Percentiles rank a stretch among this genome's conserved stretches.
These are phyloP conservation scores for Rosa chinensis DNA, from an alignment of 306 rosid species.

Conservation along the genomic window DNA sequence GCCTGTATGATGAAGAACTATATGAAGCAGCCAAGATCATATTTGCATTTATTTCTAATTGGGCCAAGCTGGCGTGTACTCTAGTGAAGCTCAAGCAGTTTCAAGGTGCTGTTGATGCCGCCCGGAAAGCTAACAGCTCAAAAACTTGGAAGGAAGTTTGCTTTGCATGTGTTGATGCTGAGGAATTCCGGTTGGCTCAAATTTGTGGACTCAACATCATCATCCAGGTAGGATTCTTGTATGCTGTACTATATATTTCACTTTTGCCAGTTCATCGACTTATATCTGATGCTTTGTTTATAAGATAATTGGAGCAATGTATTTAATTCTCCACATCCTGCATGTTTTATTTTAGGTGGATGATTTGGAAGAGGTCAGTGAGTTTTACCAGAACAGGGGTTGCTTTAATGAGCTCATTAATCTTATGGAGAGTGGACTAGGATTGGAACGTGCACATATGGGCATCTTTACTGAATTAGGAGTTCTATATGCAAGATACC, in stretches of 20 bases:
- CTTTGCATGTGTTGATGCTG: slow-evolving; percentile 96
- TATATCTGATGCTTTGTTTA: slow-evolving; percentile 4
- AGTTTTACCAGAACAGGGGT: slow-evolving; percentile 94
- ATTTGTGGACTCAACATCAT: slow-evolving; percentile 97
- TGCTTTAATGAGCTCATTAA: slow-evolving; percentile 89
- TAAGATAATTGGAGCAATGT: not conserved
- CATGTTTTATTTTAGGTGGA: slow-evolving; percentile 59
- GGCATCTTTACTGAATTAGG: slow-evolving; percentile 98
- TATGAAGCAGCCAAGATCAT: slow-evolving; percentile 98
- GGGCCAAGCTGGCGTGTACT: slow-evolving; percentile 94
- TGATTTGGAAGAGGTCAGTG: slow-evolving; percentile 98
- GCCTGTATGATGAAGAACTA: slow-evolving; percentile 80
- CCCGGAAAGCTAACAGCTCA: slow-evolving; percentile 96
- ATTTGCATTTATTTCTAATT: slow-evolving; percentile 88
- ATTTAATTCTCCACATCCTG: not conserved
- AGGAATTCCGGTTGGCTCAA: slow-evolving; percentile 97
- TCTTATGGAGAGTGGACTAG: slow-evolving; percentile 98
- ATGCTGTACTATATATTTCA: no score
- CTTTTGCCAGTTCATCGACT: not conserved
- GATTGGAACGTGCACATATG: slow-evolving; percentile 98
- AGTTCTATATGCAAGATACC: slow-evolving; percentile 96
- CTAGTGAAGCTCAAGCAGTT: slow-evolving; percentile 87
- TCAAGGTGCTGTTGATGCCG: slow-evolving; percentile 97
- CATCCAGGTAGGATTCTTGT: slow-evolving; percentile 59
- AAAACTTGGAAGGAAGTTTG: slow-evolving; percentile 99